Percentiles rank a stretch among this genome's conserved stretches.
phyloP scores from a whole-genome alignment of 345 rosid genomes.

The Populus nigra region DNA sequence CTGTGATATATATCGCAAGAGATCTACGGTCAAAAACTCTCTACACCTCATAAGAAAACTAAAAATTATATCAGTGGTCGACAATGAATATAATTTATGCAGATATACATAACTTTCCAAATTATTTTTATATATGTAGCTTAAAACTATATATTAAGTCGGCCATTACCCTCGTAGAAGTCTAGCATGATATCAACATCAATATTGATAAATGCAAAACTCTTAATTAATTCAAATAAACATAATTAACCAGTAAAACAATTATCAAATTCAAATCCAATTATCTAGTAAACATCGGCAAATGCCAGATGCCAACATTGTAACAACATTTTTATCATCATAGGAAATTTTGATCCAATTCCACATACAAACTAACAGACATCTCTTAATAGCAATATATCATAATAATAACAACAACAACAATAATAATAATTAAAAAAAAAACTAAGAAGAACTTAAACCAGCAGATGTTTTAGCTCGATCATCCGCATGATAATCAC shows the following conservation, averaged over 20 bases:
- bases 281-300: background rate
- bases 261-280: background rate
- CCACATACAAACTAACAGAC: background rate
- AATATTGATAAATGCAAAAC: background rate
- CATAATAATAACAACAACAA: too few species aligned
- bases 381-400: background rate
- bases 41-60: too few species aligned
- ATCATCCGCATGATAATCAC: conserved; percentile 3
- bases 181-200: background rate
- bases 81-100: too few species aligned
- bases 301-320: background rate
- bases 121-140: too few species aligned
- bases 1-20: too few species aligned
- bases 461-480: background rate
- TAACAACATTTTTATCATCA: background rate
- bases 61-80: too few species aligned
- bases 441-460: background rate
- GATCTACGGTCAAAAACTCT: too few species aligned
- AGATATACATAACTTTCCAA: too few species aligned
- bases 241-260: too few species aligned
- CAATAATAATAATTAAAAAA: background rate
- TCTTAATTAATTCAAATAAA: too few species aligned
- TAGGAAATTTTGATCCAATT: background rate
- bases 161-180: background rate
- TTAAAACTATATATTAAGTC: background rate